phyloP scores from a whole-genome alignment of 495 filamentous ascomycete species.

The Mycothermus thermophilus region DNA sequence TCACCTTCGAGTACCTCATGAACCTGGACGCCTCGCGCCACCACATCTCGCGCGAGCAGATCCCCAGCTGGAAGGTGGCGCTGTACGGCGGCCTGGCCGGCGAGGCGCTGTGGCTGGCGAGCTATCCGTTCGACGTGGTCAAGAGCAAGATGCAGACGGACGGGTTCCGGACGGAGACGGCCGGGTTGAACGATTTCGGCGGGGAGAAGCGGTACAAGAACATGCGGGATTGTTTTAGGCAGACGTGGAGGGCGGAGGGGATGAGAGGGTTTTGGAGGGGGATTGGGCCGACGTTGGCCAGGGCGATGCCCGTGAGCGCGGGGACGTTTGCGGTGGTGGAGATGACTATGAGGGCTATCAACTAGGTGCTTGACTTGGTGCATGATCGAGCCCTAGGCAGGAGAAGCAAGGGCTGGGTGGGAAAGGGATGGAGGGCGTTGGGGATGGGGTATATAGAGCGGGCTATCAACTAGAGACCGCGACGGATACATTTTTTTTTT shows the following conservation, averaged over 20 bases:
- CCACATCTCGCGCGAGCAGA: conserved; percentile 55
- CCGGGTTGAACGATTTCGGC: no score
- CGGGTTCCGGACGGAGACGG: conserved; percentile 67
- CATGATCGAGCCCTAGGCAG: no score
- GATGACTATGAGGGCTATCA: conserved; percentile 47
- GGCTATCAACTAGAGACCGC: no score
- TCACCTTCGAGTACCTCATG: conserved; percentile 93
- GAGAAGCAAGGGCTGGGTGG: not conserved
- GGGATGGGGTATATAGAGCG: not conserved
- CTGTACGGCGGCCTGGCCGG: conserved; percentile 87
- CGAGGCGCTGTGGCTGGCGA: conserved; percentile 81
- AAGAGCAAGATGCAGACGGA: conserved; percentile 99
- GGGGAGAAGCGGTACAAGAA: conserved; percentile 50
- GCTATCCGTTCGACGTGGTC: conserved; percentile 91
- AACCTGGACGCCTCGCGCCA: conserved; percentile 69
- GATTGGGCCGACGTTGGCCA: conserved; percentile 79
- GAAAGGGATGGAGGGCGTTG: not conserved
- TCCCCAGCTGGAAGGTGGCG: conserved; percentile 74
- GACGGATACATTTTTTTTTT: no score
- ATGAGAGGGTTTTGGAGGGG: conserved; percentile 89
- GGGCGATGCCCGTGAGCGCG: conserved; percentile 94
- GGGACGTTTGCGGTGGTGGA: conserved; percentile 85
- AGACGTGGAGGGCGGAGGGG: conserved; percentile 69
- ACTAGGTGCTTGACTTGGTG: no score
- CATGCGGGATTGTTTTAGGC: conserved; percentile 81